Evolutionary conservation across 805 yeast genomes (phyloP), one percentile per base, ranked within the genome.

Genomic region (Zygosaccharomyces bailii): DNA sequence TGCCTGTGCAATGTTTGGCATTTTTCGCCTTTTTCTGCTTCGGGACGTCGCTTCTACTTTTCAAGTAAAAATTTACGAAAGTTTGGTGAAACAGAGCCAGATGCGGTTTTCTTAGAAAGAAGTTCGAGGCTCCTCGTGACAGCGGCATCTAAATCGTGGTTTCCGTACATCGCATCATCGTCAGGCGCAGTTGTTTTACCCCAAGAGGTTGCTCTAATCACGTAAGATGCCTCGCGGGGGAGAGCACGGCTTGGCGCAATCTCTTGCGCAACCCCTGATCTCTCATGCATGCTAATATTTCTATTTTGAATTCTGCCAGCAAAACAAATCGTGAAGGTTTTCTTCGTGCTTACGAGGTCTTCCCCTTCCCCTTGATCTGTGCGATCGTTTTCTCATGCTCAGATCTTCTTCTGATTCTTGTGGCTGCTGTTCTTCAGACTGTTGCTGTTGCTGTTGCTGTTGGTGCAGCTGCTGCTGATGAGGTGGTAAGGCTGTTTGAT

Each of bases 251-350:
- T 27, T 34, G 23, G 27, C 8, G 11, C 13, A 20, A 20, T 19
- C n/a, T 20, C 10, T 20, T n/a, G 23, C 17, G 14, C 9, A 7
- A 11, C 19, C 8, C 20, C 37, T 11, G 14, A 27, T 18, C 17
- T 34, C 17, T 32, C 21, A 2, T 8, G 25, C 25, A 21, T 21
- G 9, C 25, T 21, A 6, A 9, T 21, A 21, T 21, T 9, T 17
- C 21, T 30, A 52, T 19, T 48, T 52, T 14, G 56, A 48, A 33
- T 53, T 53, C 43, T 53, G 56, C 56, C 56, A 53, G 20, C 47
- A 43, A 43, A 50, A 53, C 34, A 53, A 20, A 40, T 53, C 53
- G 9, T 45, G 48, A 8, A 47, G 29, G 32, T 39, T 46, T 7
- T 37, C 45, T 5, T 46, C 51, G 10, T 36, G 45, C 14, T 37